Evolutionary conservation across 352 stramenopile species (phyloP).

Genomic region (Phytopythium oedochilum): DNA sequence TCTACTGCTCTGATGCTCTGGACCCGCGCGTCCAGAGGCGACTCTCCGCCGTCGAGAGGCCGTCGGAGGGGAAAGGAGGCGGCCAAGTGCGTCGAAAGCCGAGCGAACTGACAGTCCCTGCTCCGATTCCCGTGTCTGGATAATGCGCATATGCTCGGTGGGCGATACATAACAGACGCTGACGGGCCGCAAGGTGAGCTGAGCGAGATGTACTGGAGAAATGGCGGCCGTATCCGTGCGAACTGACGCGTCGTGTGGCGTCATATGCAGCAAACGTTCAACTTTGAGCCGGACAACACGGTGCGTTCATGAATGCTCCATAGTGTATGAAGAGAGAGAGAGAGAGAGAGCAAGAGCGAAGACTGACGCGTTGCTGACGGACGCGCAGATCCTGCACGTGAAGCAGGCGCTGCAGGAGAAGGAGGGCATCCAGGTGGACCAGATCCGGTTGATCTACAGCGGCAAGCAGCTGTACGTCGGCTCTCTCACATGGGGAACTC

Average conservation of each 20-base stretch:
- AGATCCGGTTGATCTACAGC: conserved; percentile 95
- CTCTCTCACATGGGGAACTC: background rate
- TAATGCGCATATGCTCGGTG: no score
- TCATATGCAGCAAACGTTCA: conserved; percentile 73
- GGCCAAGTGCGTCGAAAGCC: no score
- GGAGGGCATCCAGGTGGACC: conserved; percentile 93
- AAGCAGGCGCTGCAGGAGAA: conserved; percentile 99
- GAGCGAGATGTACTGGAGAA: background rate
- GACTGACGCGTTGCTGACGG: background rate
- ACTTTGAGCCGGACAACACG: conserved; percentile 87
- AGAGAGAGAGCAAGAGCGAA: no score
- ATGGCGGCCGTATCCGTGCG: no score
- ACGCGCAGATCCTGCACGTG: conserved; percentile 90
- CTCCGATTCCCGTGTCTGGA: no score
- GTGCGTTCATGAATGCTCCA: conserved; percentile 31
- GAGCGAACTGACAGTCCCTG: no score
- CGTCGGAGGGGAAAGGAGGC: no score
- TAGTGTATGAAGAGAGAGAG: no score
- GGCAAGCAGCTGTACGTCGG: conserved; percentile 92
- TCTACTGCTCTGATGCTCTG: no score
- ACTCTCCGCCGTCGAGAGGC: no score
- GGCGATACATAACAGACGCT: conserved; percentile 62
- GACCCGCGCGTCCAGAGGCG: no score
- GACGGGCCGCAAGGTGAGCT: conserved; percentile 68
- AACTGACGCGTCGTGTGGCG: background rate